These are phyloP conservation scores for Thalassiosira livingstoniorum DNA, from an alignment of 352 stramenopile genomes.

Conservation along the genomic window DNA sequence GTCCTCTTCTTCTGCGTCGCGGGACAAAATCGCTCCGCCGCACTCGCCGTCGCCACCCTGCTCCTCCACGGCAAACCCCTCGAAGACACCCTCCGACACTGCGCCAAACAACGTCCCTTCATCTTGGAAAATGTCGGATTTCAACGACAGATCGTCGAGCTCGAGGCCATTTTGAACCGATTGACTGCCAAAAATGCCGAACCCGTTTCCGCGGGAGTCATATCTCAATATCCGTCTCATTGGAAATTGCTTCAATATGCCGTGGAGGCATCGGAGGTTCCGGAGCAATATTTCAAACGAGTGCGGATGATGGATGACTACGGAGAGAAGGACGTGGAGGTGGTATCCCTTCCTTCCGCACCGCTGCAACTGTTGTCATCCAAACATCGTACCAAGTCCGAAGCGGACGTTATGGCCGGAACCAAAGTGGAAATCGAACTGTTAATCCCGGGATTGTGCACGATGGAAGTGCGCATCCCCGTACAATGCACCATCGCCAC, in stretches of 20 bases:
- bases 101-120: slow-evolving; percentile 63
- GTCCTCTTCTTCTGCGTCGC: slow-evolving; percentile 81
- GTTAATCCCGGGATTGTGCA: slow-evolving; percentile 79
- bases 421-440: slow-evolving; percentile 76
- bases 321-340: slow-evolving; percentile 11
- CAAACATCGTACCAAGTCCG: slow-evolving; percentile 32
- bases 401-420: slow-evolving; percentile 37
- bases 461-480: slow-evolving; percentile 74
- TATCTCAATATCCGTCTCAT: slow-evolving; percentile 33
- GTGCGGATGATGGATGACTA: slow-evolving; percentile 37
- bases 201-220: background rate
- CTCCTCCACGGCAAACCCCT: slow-evolving; percentile 69
- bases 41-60: slow-evolving; percentile 63
- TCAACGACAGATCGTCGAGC: slow-evolving; percentile 72
- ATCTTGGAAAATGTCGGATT: slow-evolving; percentile 79
- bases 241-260: slow-evolving; percentile 42
- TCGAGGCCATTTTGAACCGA: slow-evolving; percentile 66
- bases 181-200: slow-evolving; percentile 30
- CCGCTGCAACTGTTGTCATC: background rate
- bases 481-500: slow-evolving; percentile 57
- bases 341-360: slow-evolving; percentile 9
- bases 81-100: slow-evolving; percentile 58
- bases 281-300: slow-evolving; percentile 30
- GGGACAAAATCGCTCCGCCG: slow-evolving; percentile 76
- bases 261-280: background rate